Evolutionary conservation across 2,329 filamentous ascomycete genomes (phyloP).

Genomic region (Monosporascus sp.): DNA sequence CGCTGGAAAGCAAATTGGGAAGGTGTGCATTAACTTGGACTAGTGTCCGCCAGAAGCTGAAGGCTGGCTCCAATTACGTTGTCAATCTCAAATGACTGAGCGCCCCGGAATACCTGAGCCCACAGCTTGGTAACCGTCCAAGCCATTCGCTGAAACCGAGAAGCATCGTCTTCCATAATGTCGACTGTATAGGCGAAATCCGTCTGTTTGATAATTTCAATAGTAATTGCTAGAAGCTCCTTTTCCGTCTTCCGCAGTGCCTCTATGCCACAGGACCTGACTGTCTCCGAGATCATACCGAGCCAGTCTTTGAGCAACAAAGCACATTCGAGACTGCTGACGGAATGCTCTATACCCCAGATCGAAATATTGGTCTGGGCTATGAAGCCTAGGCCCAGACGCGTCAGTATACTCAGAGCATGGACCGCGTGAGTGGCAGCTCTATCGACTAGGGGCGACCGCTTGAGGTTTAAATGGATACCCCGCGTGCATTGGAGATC

Average conservation of each 20-base stretch:
- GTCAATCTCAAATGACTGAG: slow-evolving; percentile 22
- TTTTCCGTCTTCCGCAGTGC: slow-evolving; percentile 13
- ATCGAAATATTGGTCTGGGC: slow-evolving; percentile 47
- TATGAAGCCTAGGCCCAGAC: slow-evolving; percentile 47
- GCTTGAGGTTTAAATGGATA: slow-evolving; percentile 2
- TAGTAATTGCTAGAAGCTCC: slow-evolving; percentile 15
- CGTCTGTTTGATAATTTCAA: slow-evolving; percentile 19
- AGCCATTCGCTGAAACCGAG: slow-evolving; percentile 12
- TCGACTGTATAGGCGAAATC: slow-evolving; percentile 11
- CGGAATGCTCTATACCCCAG: slow-evolving; percentile 50
- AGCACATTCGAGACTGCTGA: slow-evolving; percentile 48
- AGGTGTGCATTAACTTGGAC: slow-evolving; percentile 26
- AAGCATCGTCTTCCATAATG: slow-evolving; percentile 9
- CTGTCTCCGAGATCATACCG: slow-evolving; percentile 9
- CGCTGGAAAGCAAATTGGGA: slow-evolving; percentile 28
- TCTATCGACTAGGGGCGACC: slow-evolving; percentile 40
- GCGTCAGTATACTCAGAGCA: slow-evolving; percentile 47
- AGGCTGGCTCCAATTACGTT: slow-evolving; percentile 15
- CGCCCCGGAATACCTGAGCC: slow-evolving; percentile 24
- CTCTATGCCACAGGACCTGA: slow-evolving; percentile 3
- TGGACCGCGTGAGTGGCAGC: slow-evolving; percentile 48
- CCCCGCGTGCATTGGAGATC: slow-evolving; percentile 33
- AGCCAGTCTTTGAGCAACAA: slow-evolving; percentile 40
- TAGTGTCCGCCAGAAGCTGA: slow-evolving; percentile 9
- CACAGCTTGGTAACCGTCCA: slow-evolving; percentile 21